Base-by-base conservation (phyloP, 1,139 yeast species). In the Yamadazyma oceani region DNA sequence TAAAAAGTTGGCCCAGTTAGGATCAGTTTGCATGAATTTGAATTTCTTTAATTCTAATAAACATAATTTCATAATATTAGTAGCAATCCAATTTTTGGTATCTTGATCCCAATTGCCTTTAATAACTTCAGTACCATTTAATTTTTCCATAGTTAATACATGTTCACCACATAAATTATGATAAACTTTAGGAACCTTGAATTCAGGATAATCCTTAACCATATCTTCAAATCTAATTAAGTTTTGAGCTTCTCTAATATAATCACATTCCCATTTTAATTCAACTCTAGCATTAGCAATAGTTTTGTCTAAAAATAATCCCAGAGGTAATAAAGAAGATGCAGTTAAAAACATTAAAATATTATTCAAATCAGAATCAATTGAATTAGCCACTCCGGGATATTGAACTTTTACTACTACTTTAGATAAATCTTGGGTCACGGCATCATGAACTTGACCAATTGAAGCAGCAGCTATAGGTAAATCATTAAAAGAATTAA, bases 381-480 rank as follows among this genome's bases (percentile, higher is more conserved):
- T 94, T 10, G 95, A 83, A 46, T 85, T 81, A 16, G 85, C 94
- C 10, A 92, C 97, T n/a, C 98, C 98, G 0, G 99, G 99, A 54
- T 92, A 92, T 59, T 92, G 99, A 3, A 92, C 89, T 57, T 92
- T 92, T 11, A 92, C 95, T n/a, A 95, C 98, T 21, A 90, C 96
- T 23, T 79, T 78, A n/a, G 77, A 64, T 45, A 78, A 75, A 24
- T 76, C 79, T 37, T 66, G 69, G 15, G 95, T 71, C 9, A 78
- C 82, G 1, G 96, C 98, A 33, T 73, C 74, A 62, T 92, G 98
- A 3, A 92, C 98, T 61, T 92, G 97, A 3, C 98, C 97, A 51
- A 92, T 92, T 3, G 96, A 87, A 1, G 98, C 98, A 3, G 98
- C 97, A 1, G 98, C 98, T 42, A 92, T 78, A 2, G 99, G 98